phyloP scores from a whole-genome alignment of 768 basidiomycete genomes.

The Tremella fuciformis region DNA sequence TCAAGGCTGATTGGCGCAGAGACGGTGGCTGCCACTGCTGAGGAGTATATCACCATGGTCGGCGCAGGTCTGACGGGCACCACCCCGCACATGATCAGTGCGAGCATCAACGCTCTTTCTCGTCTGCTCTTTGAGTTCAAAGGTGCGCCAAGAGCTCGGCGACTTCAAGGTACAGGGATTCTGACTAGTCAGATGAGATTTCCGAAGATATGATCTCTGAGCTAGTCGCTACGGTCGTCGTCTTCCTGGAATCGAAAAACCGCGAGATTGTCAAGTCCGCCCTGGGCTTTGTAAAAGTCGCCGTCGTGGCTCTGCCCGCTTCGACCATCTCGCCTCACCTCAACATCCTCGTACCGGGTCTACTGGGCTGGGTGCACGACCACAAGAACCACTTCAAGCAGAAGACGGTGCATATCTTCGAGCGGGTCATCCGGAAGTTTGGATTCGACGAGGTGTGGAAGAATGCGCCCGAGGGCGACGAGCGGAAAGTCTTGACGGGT shows the following conservation, averaged over 20 bases:
- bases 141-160: no score
- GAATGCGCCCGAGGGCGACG: slow-evolving; percentile 72
- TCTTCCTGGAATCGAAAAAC: slow-evolving; percentile 84
- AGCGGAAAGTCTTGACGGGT: slow-evolving; percentile 81
- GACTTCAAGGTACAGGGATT: slow-evolving; percentile 13
- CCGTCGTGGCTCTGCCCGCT: slow-evolving; percentile 75
- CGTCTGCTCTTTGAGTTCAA: slow-evolving; percentile 94
- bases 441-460: slow-evolving; percentile 72
- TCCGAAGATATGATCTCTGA: slow-evolving; percentile 72
- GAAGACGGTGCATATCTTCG: slow-evolving; percentile 95
- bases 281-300: slow-evolving; percentile 90
- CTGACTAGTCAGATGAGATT: slow-evolving; percentile 60
- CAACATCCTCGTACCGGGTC: slow-evolving; percentile 70
- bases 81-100: slow-evolving; percentile 97
- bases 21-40: slow-evolving; percentile 61
- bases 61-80: slow-evolving; percentile 90
- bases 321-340: slow-evolving; percentile 75
- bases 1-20: slow-evolving; percentile 53
- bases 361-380: slow-evolving; percentile 90
- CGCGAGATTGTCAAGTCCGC: slow-evolving; percentile 97
- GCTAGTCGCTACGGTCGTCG: slow-evolving; percentile 76
- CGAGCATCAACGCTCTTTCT: slow-evolving; percentile 89
- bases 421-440: slow-evolving; percentile 88
- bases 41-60: slow-evolving; percentile 95
- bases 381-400: slow-evolving; percentile 99